Base-by-base conservation (phyloP, 768 basidiomycete species). In the Collybiopsis luxurians region DNA sequence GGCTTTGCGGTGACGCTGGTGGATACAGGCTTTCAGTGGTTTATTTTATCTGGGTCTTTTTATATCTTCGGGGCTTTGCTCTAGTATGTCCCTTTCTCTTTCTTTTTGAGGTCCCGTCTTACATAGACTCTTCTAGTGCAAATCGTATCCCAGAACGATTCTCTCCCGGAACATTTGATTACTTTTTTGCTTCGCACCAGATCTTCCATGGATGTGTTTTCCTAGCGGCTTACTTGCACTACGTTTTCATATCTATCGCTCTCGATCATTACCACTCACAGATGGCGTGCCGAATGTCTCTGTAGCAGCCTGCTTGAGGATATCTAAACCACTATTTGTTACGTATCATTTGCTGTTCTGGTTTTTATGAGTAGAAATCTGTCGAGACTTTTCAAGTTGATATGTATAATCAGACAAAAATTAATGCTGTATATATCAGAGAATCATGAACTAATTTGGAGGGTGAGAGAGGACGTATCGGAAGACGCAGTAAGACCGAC, bases 141-240 rank as follows among this genome's bases (percentile, higher is more conserved):
- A 86, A 87, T 65, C 83, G 91, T 47, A 79, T 92, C 54, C 93
- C 92, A 38, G 93, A 95, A 65, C 77, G 84, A 31, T 72, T 85
- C 58, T 73, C 77, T 9, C 91, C 91, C 4, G 92, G 92, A 34
- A 81, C 71, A 61, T 94, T 94, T 71, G 92, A 95, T 71, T 79
- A 81, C 64, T 80, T 91, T 64, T 79, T 86, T 54, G 80, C 89
- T 0, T 92, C 89, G n/a, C 94, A 96, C 74, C 91, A 95, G 70
- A 88, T 96, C 63, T 95, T 97, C 70, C 95, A 95, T 67, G 69
- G 85, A 59, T 85, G 81, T 64, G 92, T 95, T 39, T 75, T 92
- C 53, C 69, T 85, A 24, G 90, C 87, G 6, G 89, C 87, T 30
- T 69, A 86, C 61, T 75, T 82, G 12, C 89, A 90, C 61, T 91